phyloP scores from a whole-genome alignment of 1,284 basidiomycete species.

The Rhodotorula sp. region DNA sequence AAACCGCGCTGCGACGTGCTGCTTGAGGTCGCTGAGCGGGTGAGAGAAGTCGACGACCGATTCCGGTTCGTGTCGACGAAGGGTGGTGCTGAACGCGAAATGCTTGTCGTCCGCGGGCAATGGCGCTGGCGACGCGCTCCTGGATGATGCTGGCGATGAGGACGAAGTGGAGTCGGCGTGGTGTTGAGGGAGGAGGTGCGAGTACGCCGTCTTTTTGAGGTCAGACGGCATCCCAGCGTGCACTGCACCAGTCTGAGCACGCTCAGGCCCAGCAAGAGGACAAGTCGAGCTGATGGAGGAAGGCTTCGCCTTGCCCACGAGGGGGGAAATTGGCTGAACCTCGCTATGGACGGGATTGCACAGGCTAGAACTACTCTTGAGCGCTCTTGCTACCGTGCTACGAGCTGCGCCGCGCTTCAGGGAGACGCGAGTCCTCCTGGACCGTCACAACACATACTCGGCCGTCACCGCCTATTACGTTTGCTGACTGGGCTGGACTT shows the following conservation, averaged over 20 bases:
- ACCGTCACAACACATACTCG: too few species aligned
- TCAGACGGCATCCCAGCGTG: constrained; percentile 11
- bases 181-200: constrained; percentile 14
- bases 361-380: neutral
- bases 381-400: neutral
- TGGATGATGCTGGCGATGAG: constrained; percentile 10
- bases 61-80: constrained; percentile 31
- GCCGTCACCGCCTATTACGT: too few species aligned
- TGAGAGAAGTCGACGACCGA: constrained; percentile 28
- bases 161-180: neutral
- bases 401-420: too few species aligned
- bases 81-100: constrained; percentile 32
- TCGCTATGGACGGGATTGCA: neutral
- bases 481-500: too few species aligned
- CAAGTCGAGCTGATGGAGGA: neutral
- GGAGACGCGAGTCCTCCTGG: too few species aligned
- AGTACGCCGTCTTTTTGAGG: constrained; percentile 21
- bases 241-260: neutral
- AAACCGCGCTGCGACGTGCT: constrained; percentile 11
- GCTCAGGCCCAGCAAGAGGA: neutral
- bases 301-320: neutral
- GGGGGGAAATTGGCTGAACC: neutral
- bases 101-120: constrained; percentile 17
- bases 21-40: constrained; percentile 11
- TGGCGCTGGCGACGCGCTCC: constrained; percentile 2